Evolutionary conservation across 371 early-diverging fungal genomes (phyloP), one percentile per base, ranked within the genome.

Genomic region (Mortierella sp.): DNA sequence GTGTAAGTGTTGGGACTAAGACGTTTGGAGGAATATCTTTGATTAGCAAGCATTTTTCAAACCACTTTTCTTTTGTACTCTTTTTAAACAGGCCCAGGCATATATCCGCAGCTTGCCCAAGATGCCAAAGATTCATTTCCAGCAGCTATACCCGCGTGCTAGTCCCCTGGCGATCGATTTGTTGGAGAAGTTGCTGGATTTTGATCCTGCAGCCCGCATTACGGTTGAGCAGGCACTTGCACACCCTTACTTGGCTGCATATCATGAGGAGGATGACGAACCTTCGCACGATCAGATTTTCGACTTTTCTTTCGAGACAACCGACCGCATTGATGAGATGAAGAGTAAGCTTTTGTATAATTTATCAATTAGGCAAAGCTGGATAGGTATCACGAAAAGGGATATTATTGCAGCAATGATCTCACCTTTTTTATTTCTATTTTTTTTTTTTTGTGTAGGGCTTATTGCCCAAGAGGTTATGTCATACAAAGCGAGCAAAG

Each of bases 301-400:
- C 88, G 97, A 97, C 83, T 97, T 98, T 85, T 92, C 95, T 1
- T 98, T 98, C 84, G 98, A 98, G 84, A 85, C 88, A 22, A 88
- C 94, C 22, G 95, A 96, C 58, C 85, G 90, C 3, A 92, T 97
- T 71, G 94, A 94, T 32, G 95, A 96, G 6, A 96, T 98, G 93
- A 94, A 93, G 84, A 84, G 96, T 93, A 87, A 81, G 88, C 84
- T 15, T 47, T 0, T 63, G 21, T 61, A 13, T 11, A n/a, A 32
- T n/a, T n/a, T 16, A 1, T 19, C 36, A 40, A 15, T 48, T 48
- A 36, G 36, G 36, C 36, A 3, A 36, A 36, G 3, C 15, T 1
- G 50, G 15, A 48, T 48, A 48, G 15, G 11, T 22, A 9, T 10
- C 10, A 55, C 10, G 10, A 3, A 10, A 55, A 28, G 57, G 19